Evolutionary conservation across 345 rosid genomes (phyloP), one percentile per base, ranked within the genome.

Genomic region (Euphorbia tirucalli): DNA sequence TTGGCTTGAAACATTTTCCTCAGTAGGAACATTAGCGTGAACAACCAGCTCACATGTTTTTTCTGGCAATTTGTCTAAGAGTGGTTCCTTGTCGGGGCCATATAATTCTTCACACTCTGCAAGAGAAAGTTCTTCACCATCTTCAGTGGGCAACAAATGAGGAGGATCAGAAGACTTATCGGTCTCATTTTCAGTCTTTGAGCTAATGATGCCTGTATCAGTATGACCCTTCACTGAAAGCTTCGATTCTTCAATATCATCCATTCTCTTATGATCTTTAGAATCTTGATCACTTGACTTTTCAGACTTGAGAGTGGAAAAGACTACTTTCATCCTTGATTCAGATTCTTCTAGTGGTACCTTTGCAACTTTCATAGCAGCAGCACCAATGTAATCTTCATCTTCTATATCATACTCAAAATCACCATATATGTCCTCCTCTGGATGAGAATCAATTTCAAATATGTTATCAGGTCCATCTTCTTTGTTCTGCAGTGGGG

Each of bases 101-200:
- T 88, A 93, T 59, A 89, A 77, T 75, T 88, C 99, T 81, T 93
- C 97, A 85, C 88, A 89, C 78, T 92, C 97, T 75, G 88, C 88
- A 43, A 81, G 59, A 68, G 93, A 92, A 75, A 83, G 85, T 66
- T 77, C 92, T 68, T 81, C 90, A 32, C 54, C 82, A 70, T 83
- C 90, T 44, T 71, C 87, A 71, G 71, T 71, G 9, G 81, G 85
- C 52, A 81, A 70, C 49, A 77, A 59, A 70, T 83, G 86, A 3
- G 65, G 65, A 69, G 79, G 83, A 74, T 64, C 81, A 61, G 70
- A 30, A n/a, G 76, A 63, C 43, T 64, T 81, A 19, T 71, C 74
- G 61, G 62, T 70, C 66, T 67, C 82, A 31, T 58, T 70, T 64
- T 80, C 89, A 67, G 67, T 54, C n/a, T 61, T 75, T 57, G 75